Conservation (phyloP, 169 alveolate species). For the Neospora caninum region DNA sequence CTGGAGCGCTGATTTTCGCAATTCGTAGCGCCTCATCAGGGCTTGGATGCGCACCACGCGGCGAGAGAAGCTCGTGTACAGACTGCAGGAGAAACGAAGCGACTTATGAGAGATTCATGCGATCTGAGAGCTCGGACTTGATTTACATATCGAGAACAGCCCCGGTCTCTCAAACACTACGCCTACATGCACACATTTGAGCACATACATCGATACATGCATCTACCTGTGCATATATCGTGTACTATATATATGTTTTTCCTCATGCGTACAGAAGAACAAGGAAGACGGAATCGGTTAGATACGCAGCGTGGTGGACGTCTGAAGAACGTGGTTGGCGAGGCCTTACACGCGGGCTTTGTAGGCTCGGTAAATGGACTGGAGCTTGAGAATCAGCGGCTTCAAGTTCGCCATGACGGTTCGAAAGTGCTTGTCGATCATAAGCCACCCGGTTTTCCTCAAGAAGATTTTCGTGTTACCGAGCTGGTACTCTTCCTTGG, state of each 20-base stretch:
- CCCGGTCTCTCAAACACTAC: background rate
- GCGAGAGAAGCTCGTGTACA: constrained; percentile 4
- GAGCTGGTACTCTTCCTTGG: constrained; percentile 73
- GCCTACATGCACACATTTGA: background rate
- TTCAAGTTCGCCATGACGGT: constrained; percentile 68
- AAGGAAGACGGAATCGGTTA: too few relatives aligned
- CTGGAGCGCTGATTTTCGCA: background rate
- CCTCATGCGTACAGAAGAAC: too few relatives aligned
- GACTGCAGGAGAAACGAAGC: background rate
- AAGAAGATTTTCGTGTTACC: constrained; percentile 72
- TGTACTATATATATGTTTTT: too few relatives aligned
- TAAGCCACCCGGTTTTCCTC: constrained; percentile 75
- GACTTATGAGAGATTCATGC: background rate
- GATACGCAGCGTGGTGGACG: too few relatives aligned
- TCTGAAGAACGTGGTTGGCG: background rate
- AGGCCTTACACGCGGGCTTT: constrained; percentile 55
- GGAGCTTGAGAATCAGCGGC: constrained; percentile 70
- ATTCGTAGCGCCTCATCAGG: constrained; percentile 1
- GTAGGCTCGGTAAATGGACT: constrained; percentile 68
- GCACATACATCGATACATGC: background rate
- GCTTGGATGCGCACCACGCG: constrained; percentile 30
- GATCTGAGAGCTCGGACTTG: background rate
- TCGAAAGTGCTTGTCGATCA: constrained; percentile 72
- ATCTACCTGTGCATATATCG: background rate
- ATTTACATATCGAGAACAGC: background rate